Percentiles rank a stretch among this genome's conserved stretches.
These are phyloP conservation scores for Monosporascus cannonballus DNA, from an alignment of 2,329 filamentous ascomycete species.

Conservation along the genomic window DNA sequence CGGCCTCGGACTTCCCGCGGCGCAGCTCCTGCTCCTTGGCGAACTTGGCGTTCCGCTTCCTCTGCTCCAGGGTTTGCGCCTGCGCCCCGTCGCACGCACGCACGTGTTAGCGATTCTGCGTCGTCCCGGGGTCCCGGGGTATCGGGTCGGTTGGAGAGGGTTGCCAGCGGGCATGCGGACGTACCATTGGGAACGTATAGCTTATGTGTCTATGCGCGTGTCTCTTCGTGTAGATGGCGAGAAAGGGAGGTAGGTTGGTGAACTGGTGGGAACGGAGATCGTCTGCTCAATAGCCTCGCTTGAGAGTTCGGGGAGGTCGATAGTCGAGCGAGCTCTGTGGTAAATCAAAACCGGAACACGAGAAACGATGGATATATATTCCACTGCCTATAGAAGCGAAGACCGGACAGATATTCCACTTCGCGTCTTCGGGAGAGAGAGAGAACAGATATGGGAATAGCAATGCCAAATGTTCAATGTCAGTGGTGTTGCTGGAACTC, in stretches of 20 bases:
- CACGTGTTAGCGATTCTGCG: slow-evolving; percentile 5
- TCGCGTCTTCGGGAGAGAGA: no score
- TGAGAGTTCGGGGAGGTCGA: no score
- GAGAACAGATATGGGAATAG: no score
- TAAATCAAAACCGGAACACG: no score
- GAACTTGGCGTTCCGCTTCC: slow-evolving; percentile 74
- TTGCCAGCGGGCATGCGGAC: neutral
- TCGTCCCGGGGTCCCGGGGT: no score
- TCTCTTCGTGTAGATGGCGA: neutral
- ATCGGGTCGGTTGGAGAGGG: neutral
- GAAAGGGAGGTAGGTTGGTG: neutral
- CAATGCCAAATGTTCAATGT: no score
- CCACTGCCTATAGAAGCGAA: no score
- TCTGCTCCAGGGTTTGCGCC: slow-evolving; percentile 82
- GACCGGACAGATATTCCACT: no score
- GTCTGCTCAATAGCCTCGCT: no score
- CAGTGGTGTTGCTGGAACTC: no score
- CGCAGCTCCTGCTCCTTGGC: slow-evolving; percentile 65
- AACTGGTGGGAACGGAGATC: neutral
- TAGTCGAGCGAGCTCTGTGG: no score
- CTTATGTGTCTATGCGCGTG: neutral
- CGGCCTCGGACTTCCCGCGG: slow-evolving; percentile 66
- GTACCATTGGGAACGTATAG: neutral
- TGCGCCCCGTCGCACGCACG: slow-evolving; percentile 26
- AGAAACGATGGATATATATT: no score